Evolutionary conservation across 805 yeast species (phyloP), one percentile per base, ranked within the genome.

Genomic region (Candida cerambycidarum): DNA sequence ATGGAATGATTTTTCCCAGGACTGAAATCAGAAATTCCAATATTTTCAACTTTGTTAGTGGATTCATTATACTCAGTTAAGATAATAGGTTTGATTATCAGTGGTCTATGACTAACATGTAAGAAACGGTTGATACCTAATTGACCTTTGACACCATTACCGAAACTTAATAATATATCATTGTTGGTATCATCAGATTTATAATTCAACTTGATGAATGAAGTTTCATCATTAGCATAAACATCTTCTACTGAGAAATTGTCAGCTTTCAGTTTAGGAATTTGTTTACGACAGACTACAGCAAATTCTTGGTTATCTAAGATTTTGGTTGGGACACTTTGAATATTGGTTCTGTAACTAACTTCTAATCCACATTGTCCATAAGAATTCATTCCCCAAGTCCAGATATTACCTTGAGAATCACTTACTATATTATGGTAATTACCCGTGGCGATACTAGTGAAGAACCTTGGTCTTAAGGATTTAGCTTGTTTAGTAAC

Each of bases 281-380:
- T 67, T 23, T 83, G 56, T 32, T 54, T 51, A 23, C 51, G 43
- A 28, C 54, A 52, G 5, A 51, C 31, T 4, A 52, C 27, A 9
- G 32, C 27, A 19, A 44, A 47, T 37, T 56, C 59, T 9, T 44
- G 19, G 11, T 32, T 27, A 2, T 50, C 43, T 15, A 61, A 53
- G 0, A 57, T 56, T 46, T 69, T 42, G 1, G 23, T 33, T 2
- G 99, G 99, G 30, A 80, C 78, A 4, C 95, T 78, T 35, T 83
- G 72, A 33, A 76, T 67, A 53, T 85, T 92, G 13, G 84, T 79
- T 45, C 79, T 79, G 57, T 80, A 80, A 16, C 76, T 69, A 37
- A 85, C 82, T 6, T 80, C 80, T 36, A 79, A 71, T 9, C 92
- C 96, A 42, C 92, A 70, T 56, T 93, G 92, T n/a, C 98, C 98